These are phyloP conservation scores for Rosa chinensis DNA, from an alignment of 306 rosid genomes.

Conservation along the genomic window DNA sequence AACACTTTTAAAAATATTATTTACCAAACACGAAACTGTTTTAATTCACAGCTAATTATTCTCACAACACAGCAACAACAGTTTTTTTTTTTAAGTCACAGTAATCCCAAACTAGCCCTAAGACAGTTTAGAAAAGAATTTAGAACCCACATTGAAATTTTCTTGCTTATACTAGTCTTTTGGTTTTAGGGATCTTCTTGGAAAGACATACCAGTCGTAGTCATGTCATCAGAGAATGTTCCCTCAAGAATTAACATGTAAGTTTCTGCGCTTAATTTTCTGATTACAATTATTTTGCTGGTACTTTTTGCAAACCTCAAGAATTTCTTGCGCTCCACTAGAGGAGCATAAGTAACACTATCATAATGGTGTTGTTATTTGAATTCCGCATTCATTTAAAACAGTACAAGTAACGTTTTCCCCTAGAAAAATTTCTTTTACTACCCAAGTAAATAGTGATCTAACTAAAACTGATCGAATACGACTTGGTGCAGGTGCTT, in stretches of 20 bases:
- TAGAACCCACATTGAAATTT: not conserved
- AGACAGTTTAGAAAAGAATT: not conserved
- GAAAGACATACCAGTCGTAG: conserved; percentile 91
- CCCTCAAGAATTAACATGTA: conserved; percentile 92
- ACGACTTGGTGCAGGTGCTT: conserved; percentile 58
- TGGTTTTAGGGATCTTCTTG: conserved; percentile 82
- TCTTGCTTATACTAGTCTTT: not conserved
- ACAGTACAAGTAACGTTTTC: no score
- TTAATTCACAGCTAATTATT: no score
- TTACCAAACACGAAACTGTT: no score
- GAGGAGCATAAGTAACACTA: no score
- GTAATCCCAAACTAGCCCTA: not conserved
- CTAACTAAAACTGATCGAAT: not conserved
- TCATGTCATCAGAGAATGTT: conserved; percentile 96
- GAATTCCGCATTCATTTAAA: no score
- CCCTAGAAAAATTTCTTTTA: not conserved
- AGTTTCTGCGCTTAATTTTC: not conserved
- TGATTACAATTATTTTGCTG: not conserved
- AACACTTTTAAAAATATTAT: no score
- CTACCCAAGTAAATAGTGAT: not conserved
- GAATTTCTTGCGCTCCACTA: not conserved
- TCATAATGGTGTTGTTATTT: no score
- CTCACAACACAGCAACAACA: no score
- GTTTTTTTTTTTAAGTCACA: no score
- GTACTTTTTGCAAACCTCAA: not conserved